Base-by-base conservation (phyloP, 768 basidiomycete genomes). In the Tricholoma matsutake region DNA sequence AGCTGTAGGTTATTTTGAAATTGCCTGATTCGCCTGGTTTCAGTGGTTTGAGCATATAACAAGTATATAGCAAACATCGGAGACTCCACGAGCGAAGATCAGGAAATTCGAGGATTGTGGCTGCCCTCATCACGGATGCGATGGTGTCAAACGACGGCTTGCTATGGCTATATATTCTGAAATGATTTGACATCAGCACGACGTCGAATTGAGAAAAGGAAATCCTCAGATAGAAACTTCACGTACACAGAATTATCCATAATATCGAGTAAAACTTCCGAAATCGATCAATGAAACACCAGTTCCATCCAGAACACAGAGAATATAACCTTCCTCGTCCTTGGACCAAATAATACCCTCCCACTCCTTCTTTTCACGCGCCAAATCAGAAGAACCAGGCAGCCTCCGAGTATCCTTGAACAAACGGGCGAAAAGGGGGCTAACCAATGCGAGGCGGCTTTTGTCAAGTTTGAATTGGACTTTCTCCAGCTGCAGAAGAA, bases 381-480 rank as follows among this genome's bases (percentile, higher is more conserved):
- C 41, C 41, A 16, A 43, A 18, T 43, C 8, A 43, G 2, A 18
- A 16, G 18, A 43, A 43, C 41, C 41, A 18, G 18, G 41, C 8
- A 43, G 41, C 4, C 6, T 18, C n/a, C 41, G 41, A 43, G 28
- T 31, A 45, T 16, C 41, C 18, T 61, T 58, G 9, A 71, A 61
- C 7, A 51, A 29, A 0, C 65, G 54, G 1, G 67, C 63, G 47
- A 81, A 80, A 64, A 71, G 78, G 8, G 54, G 59, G 2, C 75
- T 77, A 13, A 73, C 60, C 39, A 61, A 65, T 11, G 66, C 61
- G 8, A 80, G 70, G 18, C 68, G 68, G 56, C 73, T 75, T 18
- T 72, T 65, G n/a, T 77, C 73, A n/a, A 81, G 61, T n/a, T 67
- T 68, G 65, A 78, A 79, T 35, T 73, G 66, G 6, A 67, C 71